phyloP scores from a whole-genome alignment of 192 early-diverging fungal genomes.

The Geosiphon pyriformis region DNA sequence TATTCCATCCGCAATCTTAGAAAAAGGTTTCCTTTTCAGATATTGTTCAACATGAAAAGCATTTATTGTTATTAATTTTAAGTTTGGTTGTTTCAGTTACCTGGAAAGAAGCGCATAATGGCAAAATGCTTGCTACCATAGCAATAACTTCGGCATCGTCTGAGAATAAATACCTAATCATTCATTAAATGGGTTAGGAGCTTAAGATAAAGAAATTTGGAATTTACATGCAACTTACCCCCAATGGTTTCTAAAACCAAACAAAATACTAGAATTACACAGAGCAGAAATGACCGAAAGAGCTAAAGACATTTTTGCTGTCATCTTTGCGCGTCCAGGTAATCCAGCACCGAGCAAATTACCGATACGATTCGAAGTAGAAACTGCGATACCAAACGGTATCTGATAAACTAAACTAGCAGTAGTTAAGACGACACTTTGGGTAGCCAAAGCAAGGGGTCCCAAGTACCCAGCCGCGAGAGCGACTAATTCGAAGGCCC shows the following conservation, averaged over 20 bases:
- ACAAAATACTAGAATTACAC: conserved; percentile 47
- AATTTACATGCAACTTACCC: conserved; percentile 47
- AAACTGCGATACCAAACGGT: conserved; percentile 77
- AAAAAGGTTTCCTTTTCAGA: not conserved
- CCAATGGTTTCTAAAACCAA: conserved; percentile 46
- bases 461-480: conserved; percentile 76
- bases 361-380: conserved; percentile 75
- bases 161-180: conserved; percentile 50
- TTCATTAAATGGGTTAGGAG: not conserved
- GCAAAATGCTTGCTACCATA: conserved; percentile 69
- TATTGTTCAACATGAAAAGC: not conserved
- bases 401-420: conserved; percentile 65
- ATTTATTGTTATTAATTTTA: not conserved
- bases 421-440: conserved; percentile 74
- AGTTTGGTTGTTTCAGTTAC: conserved; percentile 18
- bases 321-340: conserved; percentile 42
- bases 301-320: conserved; percentile 45
- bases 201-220: not conserved
- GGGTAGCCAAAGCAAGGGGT: conserved; percentile 69
- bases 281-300: conserved; percentile 47
- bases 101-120: conserved; percentile 74
- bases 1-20: conserved; percentile 57
- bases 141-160: conserved; percentile 61
- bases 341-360: conserved; percentile 62
- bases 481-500: conserved; percentile 67